These are phyloP conservation scores for Salvia miltiorrhiza DNA, from an alignment of 257 asterid species.

Conservation along the genomic window DNA sequence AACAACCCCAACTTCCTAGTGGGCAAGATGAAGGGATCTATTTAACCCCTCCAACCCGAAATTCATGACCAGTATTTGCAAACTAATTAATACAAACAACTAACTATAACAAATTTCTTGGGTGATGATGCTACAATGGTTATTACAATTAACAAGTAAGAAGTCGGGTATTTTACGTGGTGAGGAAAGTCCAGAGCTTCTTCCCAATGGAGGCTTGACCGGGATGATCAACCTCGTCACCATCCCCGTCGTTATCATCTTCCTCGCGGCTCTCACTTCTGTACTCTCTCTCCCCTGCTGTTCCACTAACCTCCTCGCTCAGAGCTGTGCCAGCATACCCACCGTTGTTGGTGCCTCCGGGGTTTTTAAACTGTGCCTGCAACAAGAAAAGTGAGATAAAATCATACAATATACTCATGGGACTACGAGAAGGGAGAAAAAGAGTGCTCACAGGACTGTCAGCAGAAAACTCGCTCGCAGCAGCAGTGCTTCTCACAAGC, in stretches of 20 bases:
- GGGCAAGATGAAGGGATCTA: conserved; percentile 13
- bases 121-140: conserved; percentile 12
- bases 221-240: conserved; percentile 65
- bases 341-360: conserved; percentile 33
- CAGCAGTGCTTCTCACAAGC: conserved; percentile 36
- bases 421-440: neutral
- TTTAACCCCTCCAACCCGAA: conserved; percentile 28
- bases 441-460: conserved; percentile 51
- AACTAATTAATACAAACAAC: conserved; percentile 38
- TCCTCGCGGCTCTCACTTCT: conserved; percentile 37
- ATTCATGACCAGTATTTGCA: conserved; percentile 23
- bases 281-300: conserved; percentile 35
- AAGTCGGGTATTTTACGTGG: conserved; percentile 42
- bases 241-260: conserved; percentile 46
- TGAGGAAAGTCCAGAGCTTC: conserved; percentile 92
- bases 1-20: conserved; percentile 28
- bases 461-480: conserved; percentile 57
- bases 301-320: conserved; percentile 61
- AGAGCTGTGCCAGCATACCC: conserved; percentile 28
- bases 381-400: conserved; percentile 14
- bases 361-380: conserved; percentile 41
- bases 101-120: conserved; percentile 16
- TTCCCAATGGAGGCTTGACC: conserved; percentile 90
- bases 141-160: conserved; percentile 18
- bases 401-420: neutral